Evolutionary conservation across 2,329 filamentous ascomycete genomes (phyloP).

Genomic region (Colletotrichum echinochloae): DNA sequence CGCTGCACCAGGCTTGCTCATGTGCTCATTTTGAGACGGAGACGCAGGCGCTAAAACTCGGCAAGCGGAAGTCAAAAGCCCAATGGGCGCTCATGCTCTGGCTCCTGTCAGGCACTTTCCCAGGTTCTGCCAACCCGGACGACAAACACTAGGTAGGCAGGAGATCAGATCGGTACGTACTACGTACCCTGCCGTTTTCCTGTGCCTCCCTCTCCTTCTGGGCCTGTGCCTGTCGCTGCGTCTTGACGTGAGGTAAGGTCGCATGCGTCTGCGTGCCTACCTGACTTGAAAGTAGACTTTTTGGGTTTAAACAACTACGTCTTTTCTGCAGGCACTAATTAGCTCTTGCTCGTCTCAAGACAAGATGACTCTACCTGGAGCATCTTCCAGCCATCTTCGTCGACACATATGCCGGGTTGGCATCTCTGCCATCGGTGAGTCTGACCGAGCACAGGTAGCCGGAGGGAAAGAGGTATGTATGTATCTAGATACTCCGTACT

Average conservation of each 20-base stretch:
- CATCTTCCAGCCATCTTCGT: not conserved
- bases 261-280: conserved; percentile 21
- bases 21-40: conserved; percentile 60
- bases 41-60: conserved; percentile 55
- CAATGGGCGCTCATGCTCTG: conserved; percentile 30
- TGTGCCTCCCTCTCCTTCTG: not conserved
- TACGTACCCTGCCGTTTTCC: conserved; percentile 8
- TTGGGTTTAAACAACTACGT: not conserved
- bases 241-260: conserved; percentile 5
- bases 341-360: not conserved
- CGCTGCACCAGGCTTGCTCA: conserved; percentile 59
- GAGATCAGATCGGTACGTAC: conserved; percentile 11
- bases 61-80: conserved; percentile 50
- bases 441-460: not conserved
- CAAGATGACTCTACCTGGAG: not conserved
- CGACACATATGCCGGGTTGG: not conserved
- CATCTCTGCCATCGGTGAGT: not conserved
- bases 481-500: too few species aligned
- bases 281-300: conserved; percentile 9
- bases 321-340: not conserved
- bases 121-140: not conserved
- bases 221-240: conserved; percentile 4
- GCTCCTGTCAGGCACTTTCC: conserved; percentile 12
- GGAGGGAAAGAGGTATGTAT: not conserved
- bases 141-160: conserved; percentile 1